Percentiles rank a stretch among this genome's conserved stretches.
These are phyloP conservation scores for Mollisia scopiformis DNA, from an alignment of 2,329 filamentous ascomycete species.

Conservation along the genomic window DNA sequence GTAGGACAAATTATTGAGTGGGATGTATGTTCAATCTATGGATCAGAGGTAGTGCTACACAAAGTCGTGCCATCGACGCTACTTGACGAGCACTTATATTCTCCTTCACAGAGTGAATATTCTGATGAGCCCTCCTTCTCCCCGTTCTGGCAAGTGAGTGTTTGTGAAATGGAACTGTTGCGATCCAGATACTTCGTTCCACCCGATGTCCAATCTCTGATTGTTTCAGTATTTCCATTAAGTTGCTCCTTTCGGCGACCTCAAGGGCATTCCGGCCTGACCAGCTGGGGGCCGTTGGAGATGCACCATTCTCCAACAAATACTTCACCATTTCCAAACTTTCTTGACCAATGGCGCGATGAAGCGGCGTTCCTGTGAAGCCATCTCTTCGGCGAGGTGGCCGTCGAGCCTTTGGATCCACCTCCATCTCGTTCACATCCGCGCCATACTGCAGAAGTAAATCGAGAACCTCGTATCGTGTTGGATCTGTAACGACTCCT, in stretches of 20 bases:
- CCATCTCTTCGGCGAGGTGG: neutral
- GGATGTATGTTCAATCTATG: too few relatives aligned
- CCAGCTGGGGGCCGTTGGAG: conserved; percentile 8
- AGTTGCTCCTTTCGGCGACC: neutral
- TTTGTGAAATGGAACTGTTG: too few relatives aligned
- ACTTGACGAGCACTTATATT: too few relatives aligned
- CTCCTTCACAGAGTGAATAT: too few relatives aligned
- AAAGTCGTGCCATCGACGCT: too few relatives aligned
- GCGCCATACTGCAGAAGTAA: conserved; percentile 1
- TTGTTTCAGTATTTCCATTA: conserved; percentile 1
- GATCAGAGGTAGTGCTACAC: too few relatives aligned
- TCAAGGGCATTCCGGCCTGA: conserved; percentile 3
- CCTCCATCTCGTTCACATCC: conserved; percentile 7
- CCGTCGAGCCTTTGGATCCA: conserved; percentile 3
- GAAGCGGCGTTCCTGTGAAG: conserved; percentile 5
- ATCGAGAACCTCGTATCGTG: conserved; percentile 9
- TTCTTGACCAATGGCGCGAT: neutral
- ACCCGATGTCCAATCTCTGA: conserved; percentile 2
- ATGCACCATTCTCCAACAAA: conserved; percentile 2
- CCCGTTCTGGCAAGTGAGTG: too few relatives aligned
- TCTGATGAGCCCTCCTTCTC: too few relatives aligned
- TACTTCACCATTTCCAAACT: conserved; percentile 1
- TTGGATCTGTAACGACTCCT: too few relatives aligned
- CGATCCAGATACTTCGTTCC: too few relatives aligned
- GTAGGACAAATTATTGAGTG: too few relatives aligned